These are phyloP conservation scores for Combretum micranthum DNA, from an alignment of 345 rosid species.

Conservation along the genomic window DNA sequence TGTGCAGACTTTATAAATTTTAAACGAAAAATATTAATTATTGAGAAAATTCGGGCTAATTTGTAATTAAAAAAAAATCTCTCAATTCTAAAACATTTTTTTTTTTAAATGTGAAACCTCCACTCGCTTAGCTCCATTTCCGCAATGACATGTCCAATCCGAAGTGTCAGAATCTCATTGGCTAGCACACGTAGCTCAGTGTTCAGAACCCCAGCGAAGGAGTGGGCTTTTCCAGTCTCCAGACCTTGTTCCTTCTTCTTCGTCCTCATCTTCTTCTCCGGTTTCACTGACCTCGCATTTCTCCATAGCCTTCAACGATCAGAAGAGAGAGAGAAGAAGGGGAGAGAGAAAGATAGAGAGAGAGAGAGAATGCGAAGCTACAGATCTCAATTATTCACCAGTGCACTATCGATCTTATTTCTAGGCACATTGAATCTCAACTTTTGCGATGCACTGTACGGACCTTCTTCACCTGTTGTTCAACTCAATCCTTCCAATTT, in stretches of 20 bases:
- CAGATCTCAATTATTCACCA: constrained; percentile 22
- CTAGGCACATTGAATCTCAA: constrained; percentile 15
- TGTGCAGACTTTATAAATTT: too few species aligned
- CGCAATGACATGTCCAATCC: constrained; percentile 1
- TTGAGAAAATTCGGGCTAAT: too few species aligned
- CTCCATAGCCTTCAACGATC: constrained; percentile 3
- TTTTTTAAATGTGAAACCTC: too few species aligned
- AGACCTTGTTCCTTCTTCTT: constrained; percentile 5
- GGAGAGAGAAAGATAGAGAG: constrained; percentile 23
- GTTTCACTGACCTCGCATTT: not conserved
- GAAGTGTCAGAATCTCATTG: constrained; percentile 54
- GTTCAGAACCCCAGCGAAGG: not conserved
- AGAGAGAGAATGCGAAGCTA: constrained; percentile 12
- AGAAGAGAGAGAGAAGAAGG: constrained; percentile 1
- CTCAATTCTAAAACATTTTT: too few species aligned
- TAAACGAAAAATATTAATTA: too few species aligned
- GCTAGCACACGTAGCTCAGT: constrained; percentile 37
- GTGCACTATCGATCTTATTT: constrained; percentile 20
- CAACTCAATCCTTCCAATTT: constrained; percentile 96
- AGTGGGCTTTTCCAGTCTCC: constrained; percentile 10
- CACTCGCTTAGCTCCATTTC: too few species aligned
- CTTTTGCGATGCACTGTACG: constrained; percentile 52
- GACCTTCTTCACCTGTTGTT: constrained; percentile 92
- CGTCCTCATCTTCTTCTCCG: constrained; percentile 8
- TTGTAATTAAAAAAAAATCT: too few species aligned